Evolutionary conservation across 805 yeast species (phyloP), one percentile per base, ranked within the genome.

Genomic region (Teunomyces barrocoloradensis): DNA sequence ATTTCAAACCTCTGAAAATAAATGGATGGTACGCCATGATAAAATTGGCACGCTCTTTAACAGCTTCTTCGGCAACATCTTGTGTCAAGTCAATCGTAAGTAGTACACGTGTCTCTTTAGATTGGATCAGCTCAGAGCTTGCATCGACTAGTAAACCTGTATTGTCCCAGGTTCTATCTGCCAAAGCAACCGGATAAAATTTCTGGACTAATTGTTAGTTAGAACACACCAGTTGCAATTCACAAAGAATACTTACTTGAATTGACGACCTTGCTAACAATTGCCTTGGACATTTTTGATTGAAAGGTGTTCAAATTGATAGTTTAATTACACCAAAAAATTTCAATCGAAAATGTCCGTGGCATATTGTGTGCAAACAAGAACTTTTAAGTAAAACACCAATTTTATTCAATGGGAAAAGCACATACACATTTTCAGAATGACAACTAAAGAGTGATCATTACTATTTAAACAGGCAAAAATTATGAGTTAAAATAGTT

Each of bases 101-200:
- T 17, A 94, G 69, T 10, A 79, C 67, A 17, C 64, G 66, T 35
- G 69, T 55, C 1, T 43, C 43, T n/a, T 37, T 42, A 6, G 47
- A 32, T 3, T 54, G 49, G 17, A 52, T 47, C 3, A 57, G 57
- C 2, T 61, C 66, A 3, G 63, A 53, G 9, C 81, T 67, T 30
- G 92, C 69, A 59, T 91, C 96, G 7, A 94, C 85, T 39, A 94
- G 66, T 29, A 94, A 73, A 1, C 99, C 99, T 0, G 97, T 91
- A 64, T 94, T 94, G 61, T 94, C 99, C 99, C 99, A 94, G 2
- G 90, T 65, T 17, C 76, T 73, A 58, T 92, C 98, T 0, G 98
- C 97, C 50, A 87, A 77, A 39, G 78, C 79, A 12, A 79, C 63
- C 2, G 99, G 99, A 60, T 87, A 94, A n/a, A 83, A 69, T 53